A percentile compares a stretch with the other conserved stretches of the same genome.
Conservation (phyloP, 2,329 filamentous ascomycete species). For the Cercospora zeina region DNA sequence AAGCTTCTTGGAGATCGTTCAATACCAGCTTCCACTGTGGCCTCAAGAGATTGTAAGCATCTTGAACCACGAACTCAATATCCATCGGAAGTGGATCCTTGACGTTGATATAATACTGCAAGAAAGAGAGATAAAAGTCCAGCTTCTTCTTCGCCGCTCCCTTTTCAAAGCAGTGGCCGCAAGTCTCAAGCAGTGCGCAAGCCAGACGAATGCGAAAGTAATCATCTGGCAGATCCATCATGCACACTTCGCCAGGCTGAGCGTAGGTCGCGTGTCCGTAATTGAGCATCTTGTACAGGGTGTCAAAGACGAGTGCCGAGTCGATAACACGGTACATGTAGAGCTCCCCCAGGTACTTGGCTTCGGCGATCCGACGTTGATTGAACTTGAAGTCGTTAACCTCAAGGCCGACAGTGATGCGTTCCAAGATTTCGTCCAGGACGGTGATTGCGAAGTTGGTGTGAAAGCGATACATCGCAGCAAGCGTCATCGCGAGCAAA, state of each 20-base stretch:
- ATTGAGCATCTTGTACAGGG: slow-evolving; percentile 88
- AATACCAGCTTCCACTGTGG: slow-evolving; percentile 86
- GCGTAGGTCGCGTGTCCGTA: slow-evolving; percentile 84
- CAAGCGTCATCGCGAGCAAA: slow-evolving; percentile 83
- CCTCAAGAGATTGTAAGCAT: slow-evolving; percentile 79
- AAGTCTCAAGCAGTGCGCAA: slow-evolving; percentile 87
- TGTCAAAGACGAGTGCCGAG: slow-evolving; percentile 91
- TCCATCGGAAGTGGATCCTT: slow-evolving; percentile 94
- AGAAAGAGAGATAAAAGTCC: slow-evolving; percentile 94
- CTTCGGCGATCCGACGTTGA: slow-evolving; percentile 88
- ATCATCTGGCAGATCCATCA: slow-evolving; percentile 85
- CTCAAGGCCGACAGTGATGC: slow-evolving; percentile 83
- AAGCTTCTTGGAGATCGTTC: slow-evolving; percentile 77
- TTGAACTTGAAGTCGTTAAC: slow-evolving; percentile 98
- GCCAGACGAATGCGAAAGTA: slow-evolving; percentile 93
- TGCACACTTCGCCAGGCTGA: slow-evolving; percentile 71
- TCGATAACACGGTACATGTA: slow-evolving; percentile 98
- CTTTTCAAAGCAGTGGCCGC: slow-evolving; percentile 92
- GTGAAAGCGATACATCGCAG: slow-evolving; percentile 87
- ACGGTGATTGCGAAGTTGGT: slow-evolving; percentile 87
- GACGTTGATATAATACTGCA: slow-evolving; percentile 93
- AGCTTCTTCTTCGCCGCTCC: slow-evolving; percentile 94
- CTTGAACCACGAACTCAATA: slow-evolving; percentile 93
- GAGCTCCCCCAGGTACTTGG: slow-evolving; percentile 93
- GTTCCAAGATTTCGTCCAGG: slow-evolving; percentile 88